phyloP scores from a whole-genome alignment of 2,329 filamentous ascomycete species.

The Shiraia sp. region DNA sequence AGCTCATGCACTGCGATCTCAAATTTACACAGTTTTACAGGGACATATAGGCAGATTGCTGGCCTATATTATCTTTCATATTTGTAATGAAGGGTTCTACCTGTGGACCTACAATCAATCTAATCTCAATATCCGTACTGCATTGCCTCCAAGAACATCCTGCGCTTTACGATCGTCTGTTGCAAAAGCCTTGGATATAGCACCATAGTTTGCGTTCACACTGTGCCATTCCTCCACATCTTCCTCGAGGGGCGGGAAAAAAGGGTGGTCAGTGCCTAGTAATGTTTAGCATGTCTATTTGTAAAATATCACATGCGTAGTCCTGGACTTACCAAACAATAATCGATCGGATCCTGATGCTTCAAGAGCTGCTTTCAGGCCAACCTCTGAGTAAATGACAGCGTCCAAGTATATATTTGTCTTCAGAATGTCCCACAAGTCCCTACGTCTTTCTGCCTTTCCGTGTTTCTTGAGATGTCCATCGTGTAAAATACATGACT shows the following conservation, averaged over 20 bases:
- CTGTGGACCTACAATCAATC: slow-evolving; percentile 6
- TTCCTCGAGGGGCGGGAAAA: slow-evolving; percentile 74
- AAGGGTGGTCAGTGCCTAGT: slow-evolving; percentile 74
- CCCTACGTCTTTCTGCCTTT: slow-evolving; percentile 59
- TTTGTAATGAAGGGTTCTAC: too few species aligned
- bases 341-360: slow-evolving; percentile 70
- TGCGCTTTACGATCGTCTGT: slow-evolving; percentile 50
- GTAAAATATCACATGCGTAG: background rate
- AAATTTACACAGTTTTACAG: too few species aligned
- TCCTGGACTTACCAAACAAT: slow-evolving; percentile 70
- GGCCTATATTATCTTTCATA: too few species aligned
- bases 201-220: slow-evolving; percentile 62
- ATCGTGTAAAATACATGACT: slow-evolving; percentile 85
- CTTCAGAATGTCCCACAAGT: slow-evolving; percentile 67
- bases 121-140: slow-evolving; percentile 55
- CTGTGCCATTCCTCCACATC: slow-evolving; percentile 72
- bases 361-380: slow-evolving; percentile 70
- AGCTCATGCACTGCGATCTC: too few species aligned
- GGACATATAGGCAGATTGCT: too few species aligned
- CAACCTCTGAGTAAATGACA: slow-evolving; percentile 78
- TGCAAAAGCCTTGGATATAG: slow-evolving; percentile 59
- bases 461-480: slow-evolving; percentile 70
- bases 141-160: slow-evolving; percentile 65
- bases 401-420: slow-evolving; percentile 87
- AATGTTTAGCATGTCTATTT: slow-evolving; percentile 4